Percentiles rank a stretch among this genome's conserved stretches.
Evolutionary conservation across 2,329 filamentous ascomycete genomes (phyloP).

Genomic region (Hypoxylon sp.): DNA sequence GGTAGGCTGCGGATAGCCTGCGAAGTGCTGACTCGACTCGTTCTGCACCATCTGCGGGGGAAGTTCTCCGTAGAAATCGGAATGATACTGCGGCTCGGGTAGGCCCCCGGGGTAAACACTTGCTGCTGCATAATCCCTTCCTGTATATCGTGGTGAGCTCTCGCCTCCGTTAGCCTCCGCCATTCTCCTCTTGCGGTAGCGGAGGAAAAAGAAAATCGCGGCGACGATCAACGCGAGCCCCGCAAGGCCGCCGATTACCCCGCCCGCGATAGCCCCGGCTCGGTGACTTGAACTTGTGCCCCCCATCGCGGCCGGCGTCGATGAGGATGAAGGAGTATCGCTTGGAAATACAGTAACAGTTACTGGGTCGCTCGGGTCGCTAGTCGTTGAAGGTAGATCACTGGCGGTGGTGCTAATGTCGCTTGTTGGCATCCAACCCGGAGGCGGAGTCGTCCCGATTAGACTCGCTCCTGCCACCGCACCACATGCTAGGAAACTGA

Average conservation of each 20-base stretch:
- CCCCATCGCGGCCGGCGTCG: conserved; percentile 1
- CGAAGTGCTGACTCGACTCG: conserved; percentile 14
- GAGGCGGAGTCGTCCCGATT: conserved; percentile 37
- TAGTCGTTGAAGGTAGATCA: conserved; percentile 17
- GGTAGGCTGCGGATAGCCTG: conserved; percentile 25
- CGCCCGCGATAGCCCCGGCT: conserved; percentile 44
- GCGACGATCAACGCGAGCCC: conserved; percentile 40
- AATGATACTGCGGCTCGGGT: conserved; percentile 43
- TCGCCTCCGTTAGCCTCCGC: conserved; percentile 22
- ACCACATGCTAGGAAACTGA: conserved; percentile 43
- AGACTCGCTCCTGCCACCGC: conserved; percentile 34
- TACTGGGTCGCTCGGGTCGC: conserved; percentile 23
- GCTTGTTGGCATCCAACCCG: conserved; percentile 25
- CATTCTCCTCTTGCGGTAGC: conserved; percentile 35
- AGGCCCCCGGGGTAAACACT: conserved; percentile 38
- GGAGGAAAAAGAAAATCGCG: conserved; percentile 39
- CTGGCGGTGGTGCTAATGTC: conserved; percentile 7
- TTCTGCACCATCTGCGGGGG: conserved; percentile 41
- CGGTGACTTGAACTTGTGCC: conserved; percentile 23
- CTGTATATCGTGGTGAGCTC: conserved; percentile 21
- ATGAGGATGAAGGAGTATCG: conserved; percentile 27
- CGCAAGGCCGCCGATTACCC: conserved; percentile 42
- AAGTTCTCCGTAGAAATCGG: conserved; percentile 44
- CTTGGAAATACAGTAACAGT: conserved; percentile 36
- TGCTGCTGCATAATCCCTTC: conserved; percentile 29